These are phyloP conservation scores for Arthroderma sp. DNA, from an alignment of 2,329 filamentous ascomycete genomes.

Conservation along the genomic window DNA sequence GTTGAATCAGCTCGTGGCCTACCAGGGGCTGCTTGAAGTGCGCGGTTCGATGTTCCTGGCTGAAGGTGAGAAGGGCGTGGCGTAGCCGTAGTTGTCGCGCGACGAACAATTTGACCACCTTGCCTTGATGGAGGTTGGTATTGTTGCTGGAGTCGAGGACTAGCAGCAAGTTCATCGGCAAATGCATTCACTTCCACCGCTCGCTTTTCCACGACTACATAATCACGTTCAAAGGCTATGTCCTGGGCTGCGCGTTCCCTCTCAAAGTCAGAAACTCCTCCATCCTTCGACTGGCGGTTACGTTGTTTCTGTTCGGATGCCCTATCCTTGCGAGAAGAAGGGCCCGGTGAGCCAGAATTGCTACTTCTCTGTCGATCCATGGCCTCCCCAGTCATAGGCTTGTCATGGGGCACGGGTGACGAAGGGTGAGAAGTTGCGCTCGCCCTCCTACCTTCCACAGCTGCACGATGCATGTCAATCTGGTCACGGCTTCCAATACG, in stretches of 20 bases:
- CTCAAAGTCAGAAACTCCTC: constrained; percentile 29
- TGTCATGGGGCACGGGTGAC: constrained; percentile 28
- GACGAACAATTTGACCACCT: constrained; percentile 53
- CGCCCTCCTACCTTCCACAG: constrained; percentile 21
- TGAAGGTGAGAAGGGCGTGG: constrained; percentile 57
- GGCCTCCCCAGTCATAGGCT: constrained; percentile 15
- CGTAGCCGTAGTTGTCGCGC: constrained; percentile 60
- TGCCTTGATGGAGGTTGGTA: constrained; percentile 38
- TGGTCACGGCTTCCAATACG: constrained; percentile 23
- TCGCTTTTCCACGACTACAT: constrained; percentile 88
- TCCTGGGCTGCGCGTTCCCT: constrained; percentile 65
- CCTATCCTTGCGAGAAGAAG: constrained; percentile 37
- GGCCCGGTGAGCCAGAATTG: constrained; percentile 28
- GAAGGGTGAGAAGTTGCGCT: constrained; percentile 23
- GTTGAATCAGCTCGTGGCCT: constrained; percentile 44
- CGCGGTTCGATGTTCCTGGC: constrained; percentile 42
- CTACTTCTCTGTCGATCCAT: constrained; percentile 42
- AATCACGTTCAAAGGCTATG: constrained; percentile 80
- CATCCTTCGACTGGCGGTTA: constrained; percentile 17
- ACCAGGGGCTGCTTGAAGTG: constrained; percentile 59
- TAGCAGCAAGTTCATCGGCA: constrained; percentile 84
- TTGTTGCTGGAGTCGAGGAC: constrained; percentile 48
- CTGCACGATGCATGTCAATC: constrained; percentile 17
- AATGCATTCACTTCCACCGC: constrained; percentile 95
- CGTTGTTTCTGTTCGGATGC: constrained; percentile 20